Evolutionary conservation across 768 basidiomycete species (phyloP).

Genomic region (Pisolithus marmoratus): DNA sequence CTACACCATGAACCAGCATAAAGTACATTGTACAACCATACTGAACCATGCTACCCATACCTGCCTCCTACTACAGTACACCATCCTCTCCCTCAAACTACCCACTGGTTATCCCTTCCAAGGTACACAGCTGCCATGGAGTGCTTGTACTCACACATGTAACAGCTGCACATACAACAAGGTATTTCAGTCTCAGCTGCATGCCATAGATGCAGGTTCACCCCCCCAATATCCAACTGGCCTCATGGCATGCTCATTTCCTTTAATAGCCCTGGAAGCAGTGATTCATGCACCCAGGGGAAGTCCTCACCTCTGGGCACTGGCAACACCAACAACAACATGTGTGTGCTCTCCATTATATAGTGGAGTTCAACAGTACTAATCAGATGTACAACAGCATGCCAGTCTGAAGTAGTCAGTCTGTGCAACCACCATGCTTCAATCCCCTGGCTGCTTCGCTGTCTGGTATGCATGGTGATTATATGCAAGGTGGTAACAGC

Average conservation of each 20-base stretch:
- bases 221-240: slow-evolving; percentile 42
- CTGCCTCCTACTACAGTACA: too few relatives aligned
- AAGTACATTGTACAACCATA: too few relatives aligned
- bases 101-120: too few relatives aligned
- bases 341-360: slow-evolving; percentile 65
- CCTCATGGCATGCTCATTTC: slow-evolving; percentile 57
- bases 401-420: slow-evolving; percentile 42
- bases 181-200: too few relatives aligned
- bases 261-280: slow-evolving; percentile 47
- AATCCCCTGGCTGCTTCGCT: slow-evolving; percentile 47
- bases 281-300: slow-evolving; percentile 53
- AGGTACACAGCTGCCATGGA: too few relatives aligned
- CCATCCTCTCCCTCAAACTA: too few relatives aligned
- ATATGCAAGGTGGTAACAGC: slow-evolving; percentile 32
- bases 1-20: too few relatives aligned
- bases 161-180: too few relatives aligned
- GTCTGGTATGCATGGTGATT: slow-evolving; percentile 34
- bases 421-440: slow-evolving; percentile 65
- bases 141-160: too few relatives aligned
- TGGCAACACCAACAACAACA: slow-evolving; percentile 63
- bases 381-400: slow-evolving; percentile 23
- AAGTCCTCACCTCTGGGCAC: slow-evolving; percentile 25
- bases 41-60: too few relatives aligned
- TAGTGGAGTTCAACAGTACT: slow-evolving; percentile 51
- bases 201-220: too few relatives aligned